Percentiles rank a stretch among this genome's conserved stretches.
Evolutionary conservation across 169 alveolate species (phyloP).

Genomic region (Babesia gibsoni): DNA sequence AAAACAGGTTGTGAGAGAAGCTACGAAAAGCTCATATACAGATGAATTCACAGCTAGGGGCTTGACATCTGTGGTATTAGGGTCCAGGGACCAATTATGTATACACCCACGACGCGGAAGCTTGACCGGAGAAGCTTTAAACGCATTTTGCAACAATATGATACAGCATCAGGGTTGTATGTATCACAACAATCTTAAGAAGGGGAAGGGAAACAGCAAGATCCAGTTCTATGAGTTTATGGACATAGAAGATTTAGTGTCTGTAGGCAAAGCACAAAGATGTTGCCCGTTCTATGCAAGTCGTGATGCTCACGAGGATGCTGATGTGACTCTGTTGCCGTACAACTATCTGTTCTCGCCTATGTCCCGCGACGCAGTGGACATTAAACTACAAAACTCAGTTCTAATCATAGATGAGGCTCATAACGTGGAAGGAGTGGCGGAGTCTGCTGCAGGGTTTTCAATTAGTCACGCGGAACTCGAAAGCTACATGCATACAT

Average conservation of each 20-base stretch:
- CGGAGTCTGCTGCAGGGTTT: slow-evolving; percentile 84
- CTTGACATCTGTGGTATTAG: slow-evolving; percentile 79
- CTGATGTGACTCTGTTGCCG: slow-evolving; percentile 88
- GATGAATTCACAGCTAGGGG: slow-evolving; percentile 76
- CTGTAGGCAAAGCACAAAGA: slow-evolving; percentile 65
- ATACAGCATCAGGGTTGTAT: slow-evolving; percentile 75
- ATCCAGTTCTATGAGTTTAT: slow-evolving; percentile 75
- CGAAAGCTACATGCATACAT: slow-evolving; percentile 38
- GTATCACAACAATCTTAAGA: slow-evolving; percentile 74
- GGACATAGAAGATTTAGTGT: slow-evolving; percentile 85
- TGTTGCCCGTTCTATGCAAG: slow-evolving; percentile 91
- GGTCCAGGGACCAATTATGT: slow-evolving; percentile 89
- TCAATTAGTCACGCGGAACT: slow-evolving; percentile 66
- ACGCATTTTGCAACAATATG: slow-evolving; percentile 73
- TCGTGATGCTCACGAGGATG: slow-evolving; percentile 76
- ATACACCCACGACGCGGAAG: slow-evolving; percentile 77
- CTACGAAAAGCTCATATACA: slow-evolving; percentile 72
- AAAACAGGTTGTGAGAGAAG: slow-evolving; percentile 86
- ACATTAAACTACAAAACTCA: slow-evolving; percentile 76
- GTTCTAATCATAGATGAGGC: slow-evolving; percentile 93
- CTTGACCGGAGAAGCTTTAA: slow-evolving; percentile 74
- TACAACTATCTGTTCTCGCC: slow-evolving; percentile 88
- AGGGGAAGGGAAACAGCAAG: slow-evolving; percentile 51
- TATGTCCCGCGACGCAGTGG: slow-evolving; percentile 76
- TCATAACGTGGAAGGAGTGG: slow-evolving; percentile 87